Evolutionary conservation across 2,329 filamentous ascomycete species (phyloP), one percentile per base, ranked within the genome.

Genomic region (Cordyceps cateniannulata): DNA sequence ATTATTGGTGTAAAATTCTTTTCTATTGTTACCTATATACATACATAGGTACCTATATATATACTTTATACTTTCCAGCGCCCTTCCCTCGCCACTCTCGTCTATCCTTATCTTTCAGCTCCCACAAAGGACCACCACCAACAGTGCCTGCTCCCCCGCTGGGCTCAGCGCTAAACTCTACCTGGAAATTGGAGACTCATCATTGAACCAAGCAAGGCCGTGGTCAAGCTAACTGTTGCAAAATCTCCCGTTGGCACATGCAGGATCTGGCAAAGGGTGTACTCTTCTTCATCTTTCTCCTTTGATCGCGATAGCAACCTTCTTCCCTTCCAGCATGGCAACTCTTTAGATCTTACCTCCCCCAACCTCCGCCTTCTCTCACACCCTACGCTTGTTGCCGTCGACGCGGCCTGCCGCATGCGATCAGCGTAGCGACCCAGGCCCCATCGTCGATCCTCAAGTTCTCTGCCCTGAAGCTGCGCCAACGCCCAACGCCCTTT

Each of bases 191-290:
- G 55, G 45, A 44, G 47, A 52, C 47, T 59, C 56, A 32, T 10
- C 38, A 40, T 32, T 16, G 52, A 38, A 14, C 48, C 45, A 59
- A 32, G 25, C 49, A 45, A 59, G 57, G 20, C 18, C n/a, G n/a
- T n/a, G n/a, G n/a, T n/a, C 38, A n/a, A 40, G 29, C 29, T 32
- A 32, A 32, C 29, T 32, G 12, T 51, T 29, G 25, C 24, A 51
- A 59, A 59, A 44, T 18, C 56, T 59, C n/a, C 49, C 40, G 57
- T 59, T 53, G 52, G 57, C 57, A 59, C 27, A 24, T 49, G 54
- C 32, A 40, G 32, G 40, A n/a, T 24, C 9, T 10, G 49, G 29
- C 8, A 7, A 32, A 59, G 18, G 32, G 25, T n/a, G 20, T 45
- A 8, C 27, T 47, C 20, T n/a, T 24, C 53, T 32, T 56, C 14